Percentiles rank a stretch among this genome's conserved stretches.
Evolutionary conservation across 228 moss, liverwort and hornwort genomes (phyloP).

Genomic region (Sphagnum magellanicum): DNA sequence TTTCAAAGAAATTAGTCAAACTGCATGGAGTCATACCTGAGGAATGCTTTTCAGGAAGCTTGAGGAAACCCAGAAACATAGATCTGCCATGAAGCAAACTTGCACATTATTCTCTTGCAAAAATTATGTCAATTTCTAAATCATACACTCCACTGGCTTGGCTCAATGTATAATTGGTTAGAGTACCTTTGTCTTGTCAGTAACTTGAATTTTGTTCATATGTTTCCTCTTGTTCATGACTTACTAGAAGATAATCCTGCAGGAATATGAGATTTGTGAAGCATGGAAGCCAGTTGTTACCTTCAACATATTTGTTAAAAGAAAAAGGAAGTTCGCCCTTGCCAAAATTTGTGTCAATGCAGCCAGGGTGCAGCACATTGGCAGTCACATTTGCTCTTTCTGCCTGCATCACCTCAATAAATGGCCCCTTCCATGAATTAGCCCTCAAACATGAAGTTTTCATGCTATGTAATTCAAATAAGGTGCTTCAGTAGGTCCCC

Average conservation of each 20-base stretch:
- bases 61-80: constrained; percentile 2
- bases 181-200: not conserved
- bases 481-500: no score
- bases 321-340: constrained; percentile 1
- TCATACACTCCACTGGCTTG: not conserved
- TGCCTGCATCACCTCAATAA: constrained; percentile 4
- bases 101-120: no score
- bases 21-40: constrained; percentile 3
- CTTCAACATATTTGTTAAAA: not conserved
- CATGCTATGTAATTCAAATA: no score
- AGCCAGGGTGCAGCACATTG: constrained; percentile 23
- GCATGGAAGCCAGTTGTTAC: not conserved
- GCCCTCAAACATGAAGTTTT: no score
- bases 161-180: not conserved
- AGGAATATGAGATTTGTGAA: not conserved
- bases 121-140: no score
- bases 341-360: constrained; percentile 11
- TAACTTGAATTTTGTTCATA: no score
- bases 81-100: not conserved
- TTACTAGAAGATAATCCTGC: not conserved
- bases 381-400: constrained; percentile 18
- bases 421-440: no score
- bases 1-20: not conserved
- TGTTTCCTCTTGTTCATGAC: not conserved
- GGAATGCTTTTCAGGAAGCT: constrained; percentile 3